Evolutionary conservation across 1,284 basidiomycete genomes (phyloP).

Genomic region (Inonotus hispidus): DNA sequence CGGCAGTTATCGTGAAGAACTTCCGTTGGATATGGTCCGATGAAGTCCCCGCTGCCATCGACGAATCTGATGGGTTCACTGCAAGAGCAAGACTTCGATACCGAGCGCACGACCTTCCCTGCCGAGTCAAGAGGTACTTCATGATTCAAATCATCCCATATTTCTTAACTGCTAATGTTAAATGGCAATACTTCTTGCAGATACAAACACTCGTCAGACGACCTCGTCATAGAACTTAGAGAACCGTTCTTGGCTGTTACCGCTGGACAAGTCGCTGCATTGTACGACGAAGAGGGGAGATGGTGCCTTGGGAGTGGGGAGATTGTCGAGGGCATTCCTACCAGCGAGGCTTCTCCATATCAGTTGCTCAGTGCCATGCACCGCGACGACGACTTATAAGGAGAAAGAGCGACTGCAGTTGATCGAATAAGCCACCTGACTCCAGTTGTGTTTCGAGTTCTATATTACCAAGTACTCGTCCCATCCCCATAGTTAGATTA

Average conservation of each 20-base stretch:
- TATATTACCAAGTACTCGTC: too few relatives aligned
- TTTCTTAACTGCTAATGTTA: too few relatives aligned
- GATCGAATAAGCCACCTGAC: too few relatives aligned
- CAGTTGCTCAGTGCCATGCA: too few relatives aligned
- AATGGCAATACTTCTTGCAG: not conserved
- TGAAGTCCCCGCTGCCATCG: slow-evolving; percentile 43
- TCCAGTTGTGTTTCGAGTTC: too few relatives aligned
- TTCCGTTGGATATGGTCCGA: slow-evolving; percentile 79
- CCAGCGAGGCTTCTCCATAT: too few relatives aligned
- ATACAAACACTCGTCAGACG: slow-evolving; percentile 6
- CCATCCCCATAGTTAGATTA: too few relatives aligned
- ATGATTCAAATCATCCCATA: not conserved
- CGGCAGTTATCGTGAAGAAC: slow-evolving; percentile 40
- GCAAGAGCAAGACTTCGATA: slow-evolving; percentile 68
- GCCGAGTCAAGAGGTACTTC: slow-evolving; percentile 34
- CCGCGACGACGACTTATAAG: too few relatives aligned
- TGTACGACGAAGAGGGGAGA: slow-evolving; percentile 55
- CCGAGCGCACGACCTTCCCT: slow-evolving; percentile 54
- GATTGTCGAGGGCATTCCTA: slow-evolving; percentile 35
- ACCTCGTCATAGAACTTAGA: slow-evolving; percentile 42
- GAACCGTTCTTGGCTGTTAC: slow-evolving; percentile 67
- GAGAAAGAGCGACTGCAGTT: too few relatives aligned
- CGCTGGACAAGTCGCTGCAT: slow-evolving; percentile 71
- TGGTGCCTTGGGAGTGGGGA: slow-evolving; percentile 84
- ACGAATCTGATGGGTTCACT: slow-evolving; percentile 38